These are phyloP conservation scores for Vigna hirtella DNA, from an alignment of 306 rosid genomes.

Conservation along the genomic window DNA sequence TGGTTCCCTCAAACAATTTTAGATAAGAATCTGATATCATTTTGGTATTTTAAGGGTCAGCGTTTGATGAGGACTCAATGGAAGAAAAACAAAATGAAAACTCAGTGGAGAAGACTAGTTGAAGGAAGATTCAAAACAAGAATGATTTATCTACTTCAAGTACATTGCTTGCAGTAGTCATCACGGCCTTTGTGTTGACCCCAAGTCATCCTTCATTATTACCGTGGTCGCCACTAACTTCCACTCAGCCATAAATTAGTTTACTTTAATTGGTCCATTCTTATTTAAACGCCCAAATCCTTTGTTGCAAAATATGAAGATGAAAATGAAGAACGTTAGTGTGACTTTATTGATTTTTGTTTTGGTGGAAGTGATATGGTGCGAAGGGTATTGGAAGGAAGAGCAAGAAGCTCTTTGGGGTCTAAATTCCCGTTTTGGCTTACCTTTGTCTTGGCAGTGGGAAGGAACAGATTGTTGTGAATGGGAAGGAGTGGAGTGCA, in stretches of 20 bases:
- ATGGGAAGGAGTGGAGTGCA: constrained; percentile 34
- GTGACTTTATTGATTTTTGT: background rate
- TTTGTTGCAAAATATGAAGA: background rate
- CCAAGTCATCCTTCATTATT: too few species aligned
- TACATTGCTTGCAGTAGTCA: too few species aligned
- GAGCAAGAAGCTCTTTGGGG: constrained; percentile 22
- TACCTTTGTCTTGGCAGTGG: background rate
- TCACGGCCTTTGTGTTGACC: too few species aligned
- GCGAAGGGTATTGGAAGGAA: constrained; percentile 40
- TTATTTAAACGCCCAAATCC: background rate
- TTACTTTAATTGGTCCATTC: background rate
- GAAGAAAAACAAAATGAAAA: too few species aligned
- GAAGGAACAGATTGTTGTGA: constrained; percentile 21
- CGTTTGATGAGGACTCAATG: too few species aligned
- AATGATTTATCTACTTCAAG: too few species aligned
- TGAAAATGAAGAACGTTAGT: background rate
- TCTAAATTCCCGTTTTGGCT: background rate
- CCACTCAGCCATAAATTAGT: background rate
- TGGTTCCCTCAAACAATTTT: too few species aligned
- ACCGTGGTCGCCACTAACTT: background rate
- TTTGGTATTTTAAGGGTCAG: too few species aligned
- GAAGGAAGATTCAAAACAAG: too few species aligned
- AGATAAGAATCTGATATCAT: too few species aligned
- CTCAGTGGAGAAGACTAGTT: too few species aligned
- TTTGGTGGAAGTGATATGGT: background rate